Evolutionary conservation across 116 monocot genomes (phyloP).

Genomic region (Trichopus zeylanicus): DNA sequence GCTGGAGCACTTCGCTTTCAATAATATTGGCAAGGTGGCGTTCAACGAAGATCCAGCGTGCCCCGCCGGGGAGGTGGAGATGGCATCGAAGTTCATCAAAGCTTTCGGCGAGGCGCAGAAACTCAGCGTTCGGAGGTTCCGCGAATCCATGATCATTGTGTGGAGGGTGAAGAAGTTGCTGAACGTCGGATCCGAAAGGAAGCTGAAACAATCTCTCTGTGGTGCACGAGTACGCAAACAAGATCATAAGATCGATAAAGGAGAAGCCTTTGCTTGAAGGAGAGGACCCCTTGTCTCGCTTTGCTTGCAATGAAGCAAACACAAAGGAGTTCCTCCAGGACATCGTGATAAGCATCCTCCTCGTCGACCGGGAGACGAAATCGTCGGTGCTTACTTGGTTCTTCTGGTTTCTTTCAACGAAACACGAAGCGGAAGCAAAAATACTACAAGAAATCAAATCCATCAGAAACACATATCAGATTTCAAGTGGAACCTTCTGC

Average conservation of each 20-base stretch:
- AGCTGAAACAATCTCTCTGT: neutral
- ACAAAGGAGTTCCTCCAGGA: constrained; percentile 11
- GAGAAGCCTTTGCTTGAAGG: neutral
- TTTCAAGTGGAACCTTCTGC: constrained; percentile 5
- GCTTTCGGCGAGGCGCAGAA: constrained; percentile 13
- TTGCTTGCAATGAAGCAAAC: neutral
- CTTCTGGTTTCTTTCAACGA: constrained; percentile 16
- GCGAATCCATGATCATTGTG: neutral
- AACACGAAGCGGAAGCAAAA: constrained; percentile 10
- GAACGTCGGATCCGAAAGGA: constrained; percentile 7
- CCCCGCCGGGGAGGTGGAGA: no score
- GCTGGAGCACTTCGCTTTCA: constrained; percentile 22
- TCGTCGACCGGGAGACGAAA: constrained; percentile 20
- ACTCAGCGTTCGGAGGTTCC: neutral
- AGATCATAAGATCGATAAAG: constrained; percentile 9
- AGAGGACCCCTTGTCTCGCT: constrained; percentile 19
- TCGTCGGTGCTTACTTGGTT: constrained; percentile 24
- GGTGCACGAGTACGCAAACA: constrained; percentile 7
- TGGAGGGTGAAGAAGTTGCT: constrained; percentile 23
- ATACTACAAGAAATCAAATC: constrained; percentile 10
- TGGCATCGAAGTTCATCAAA: constrained; percentile 8
- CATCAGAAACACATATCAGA: neutral
- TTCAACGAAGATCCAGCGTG: constrained; percentile 20
- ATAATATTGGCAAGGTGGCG: constrained; percentile 23
- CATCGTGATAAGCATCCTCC: constrained; percentile 12